A percentile compares a stretch with the other conserved stretches of the same genome.
These are phyloP conservation scores for Ganoderma lingzhi DNA, from an alignment of 1,284 basidiomycete genomes.

Conservation along the genomic window DNA sequence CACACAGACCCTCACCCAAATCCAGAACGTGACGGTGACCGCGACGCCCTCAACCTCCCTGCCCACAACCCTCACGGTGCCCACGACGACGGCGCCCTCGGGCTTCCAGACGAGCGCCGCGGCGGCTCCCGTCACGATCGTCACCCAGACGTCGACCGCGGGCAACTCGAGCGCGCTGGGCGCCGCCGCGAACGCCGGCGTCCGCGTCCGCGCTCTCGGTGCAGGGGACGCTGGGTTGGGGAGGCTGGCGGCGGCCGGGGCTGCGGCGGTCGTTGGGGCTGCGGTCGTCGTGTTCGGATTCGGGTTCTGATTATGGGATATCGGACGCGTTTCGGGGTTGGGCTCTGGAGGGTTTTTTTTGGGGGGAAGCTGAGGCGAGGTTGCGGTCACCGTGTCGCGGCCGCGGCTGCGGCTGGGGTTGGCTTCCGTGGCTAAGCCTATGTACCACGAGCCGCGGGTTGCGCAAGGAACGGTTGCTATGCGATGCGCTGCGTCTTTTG, in stretches of 20 bases:
- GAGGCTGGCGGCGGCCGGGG: not conserved
- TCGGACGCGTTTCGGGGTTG: no score
- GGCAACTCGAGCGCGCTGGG: not conserved
- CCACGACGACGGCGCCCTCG: not conserved
- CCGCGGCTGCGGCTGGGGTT: no score
- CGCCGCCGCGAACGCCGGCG: not conserved
- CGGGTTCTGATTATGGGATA: not conserved
- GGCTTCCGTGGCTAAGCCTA: no score
- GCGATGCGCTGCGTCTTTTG: not conserved
- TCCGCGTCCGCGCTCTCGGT: not conserved
- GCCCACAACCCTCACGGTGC: not conserved
- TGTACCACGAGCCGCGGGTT: not conserved
- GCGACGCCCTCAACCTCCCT: not conserved
- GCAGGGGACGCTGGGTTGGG: not conserved
- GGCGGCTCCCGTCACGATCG: not conserved
- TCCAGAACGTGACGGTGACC: not conserved
- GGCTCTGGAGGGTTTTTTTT: no score
- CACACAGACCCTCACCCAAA: not conserved
- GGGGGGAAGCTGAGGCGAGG: no score
- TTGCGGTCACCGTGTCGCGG: no score
- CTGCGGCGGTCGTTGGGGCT: not conserved
- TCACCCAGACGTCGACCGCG: constrained; percentile 1
- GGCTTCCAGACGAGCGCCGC: not conserved
- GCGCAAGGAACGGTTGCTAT: not conserved
- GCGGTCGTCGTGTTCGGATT: not conserved